Evolutionary conservation across 305 asterid species (phyloP).

Genomic region (Andrographis paniculata): DNA sequence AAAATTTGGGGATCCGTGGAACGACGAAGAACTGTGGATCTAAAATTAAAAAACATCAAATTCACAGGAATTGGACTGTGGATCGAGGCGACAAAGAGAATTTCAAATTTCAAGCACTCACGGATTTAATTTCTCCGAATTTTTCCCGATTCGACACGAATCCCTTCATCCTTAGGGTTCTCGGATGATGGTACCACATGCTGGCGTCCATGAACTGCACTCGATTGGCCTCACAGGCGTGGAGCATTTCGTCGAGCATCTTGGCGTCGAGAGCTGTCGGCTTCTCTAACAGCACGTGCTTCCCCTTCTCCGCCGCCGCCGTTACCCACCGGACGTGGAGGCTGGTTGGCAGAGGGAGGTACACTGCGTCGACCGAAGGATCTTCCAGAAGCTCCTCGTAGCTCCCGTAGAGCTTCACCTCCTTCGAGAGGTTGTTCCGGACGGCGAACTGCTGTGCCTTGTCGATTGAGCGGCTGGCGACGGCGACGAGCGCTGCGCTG

Average conservation of each 20-base stretch:
- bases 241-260: conserved; percentile 45
- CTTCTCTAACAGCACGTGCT: conserved; percentile 72
- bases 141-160: conserved; percentile 30
- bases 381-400: conserved; percentile 58
- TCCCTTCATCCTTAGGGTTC: conserved; percentile 61
- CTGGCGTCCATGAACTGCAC: conserved; percentile 89
- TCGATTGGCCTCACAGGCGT: conserved; percentile 48
- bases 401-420: conserved; percentile 45
- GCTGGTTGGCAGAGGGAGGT: conserved; percentile 71
- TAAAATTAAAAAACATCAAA: conserved; percentile 13
- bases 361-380: conserved; percentile 62
- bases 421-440: conserved; percentile 32
- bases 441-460: conserved; percentile 48
- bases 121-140: conserved; percentile 55
- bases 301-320: conserved; percentile 52
- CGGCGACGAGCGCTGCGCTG: conserved; percentile 47
- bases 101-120: conserved; percentile 20
- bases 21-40: conserved; percentile 74
- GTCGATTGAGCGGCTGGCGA: conserved; percentile 61
- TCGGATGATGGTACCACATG: conserved; percentile 94
- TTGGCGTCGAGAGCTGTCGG: conserved; percentile 61
- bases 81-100: too few species aligned
- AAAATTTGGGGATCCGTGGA: conserved; percentile 30
- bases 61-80: neutral
- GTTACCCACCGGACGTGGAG: conserved; percentile 63